Base-by-base conservation (phyloP, 371 early-diverging fungal genomes). In the Entomophthora muscae region DNA sequence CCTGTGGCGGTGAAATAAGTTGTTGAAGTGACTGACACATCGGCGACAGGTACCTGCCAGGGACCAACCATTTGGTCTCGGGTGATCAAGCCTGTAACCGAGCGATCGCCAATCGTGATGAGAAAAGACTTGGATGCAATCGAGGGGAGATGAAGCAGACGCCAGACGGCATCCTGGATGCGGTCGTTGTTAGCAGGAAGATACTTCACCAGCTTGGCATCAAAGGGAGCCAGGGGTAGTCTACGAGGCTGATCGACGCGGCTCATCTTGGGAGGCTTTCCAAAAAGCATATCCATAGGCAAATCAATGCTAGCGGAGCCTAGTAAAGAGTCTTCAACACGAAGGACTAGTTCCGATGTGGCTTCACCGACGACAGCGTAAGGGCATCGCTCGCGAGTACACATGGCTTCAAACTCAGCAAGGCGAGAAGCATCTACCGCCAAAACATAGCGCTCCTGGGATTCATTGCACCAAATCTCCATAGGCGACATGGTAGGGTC, bases 381-480 rank as follows among this genome's bases (percentile, higher is more conserved):
- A 24, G 89, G 91, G 67, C 94, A 93, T 33, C 96, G 85, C 74
- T 97, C 98, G 66, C 98, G 89, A 57, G 74, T 74, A 69, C 88
- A 88, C 61, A 97, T 83, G 3, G 69, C 75, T 68, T 78, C 77
- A 67, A 97, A 95, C 10, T 66, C 69, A 5, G 71, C 78, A 58
- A 90, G 68, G 62, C 77, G 75, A 58, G 81, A 80, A 0, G 85
- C 82, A 51, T 76, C 69, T 2, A 95, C 82, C 2, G 95, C 95
- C 54, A 93, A 73, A 10, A 96, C 97, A 65, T 95, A 96, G 63
- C 98, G 87, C 72, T 97, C 98, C 75, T 97, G 98, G 52, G 91
- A 83, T 74, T 97, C 98, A 63, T 97, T 97, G 76, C 96, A 97
- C 98, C 98, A 97, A 60, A 97, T 91, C 68, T 94, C 96, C 98